Percentiles rank a stretch among this genome's conserved stretches.
These are phyloP conservation scores for Paramyrothecium sp. DNA, from an alignment of 2,329 filamentous ascomycete genomes.

Conservation along the genomic window DNA sequence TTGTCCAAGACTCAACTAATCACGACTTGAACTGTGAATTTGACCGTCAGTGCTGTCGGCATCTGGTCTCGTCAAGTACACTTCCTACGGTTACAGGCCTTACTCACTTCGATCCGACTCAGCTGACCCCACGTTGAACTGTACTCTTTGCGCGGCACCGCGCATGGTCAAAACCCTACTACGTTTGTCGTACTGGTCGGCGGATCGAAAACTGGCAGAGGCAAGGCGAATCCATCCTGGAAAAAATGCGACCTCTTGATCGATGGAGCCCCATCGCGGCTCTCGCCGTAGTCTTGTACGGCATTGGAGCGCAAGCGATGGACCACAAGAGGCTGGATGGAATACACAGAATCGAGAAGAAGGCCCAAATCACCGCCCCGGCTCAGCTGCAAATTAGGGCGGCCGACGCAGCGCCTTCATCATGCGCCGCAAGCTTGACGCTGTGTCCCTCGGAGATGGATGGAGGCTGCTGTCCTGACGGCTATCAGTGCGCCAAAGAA, in stretches of 20 bases:
- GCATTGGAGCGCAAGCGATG: slow-evolving; percentile 15
- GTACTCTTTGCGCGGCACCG: neutral
- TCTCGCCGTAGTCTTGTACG: slow-evolving; percentile 17
- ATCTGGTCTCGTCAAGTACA: neutral
- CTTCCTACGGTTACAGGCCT: neutral
- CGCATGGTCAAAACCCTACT: neutral
- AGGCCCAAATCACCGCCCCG: slow-evolving; percentile 17
- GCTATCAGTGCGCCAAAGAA: slow-evolving; percentile 45
- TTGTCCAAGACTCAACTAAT: neutral
- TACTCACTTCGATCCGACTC: neutral
- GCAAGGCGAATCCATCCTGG: neutral
- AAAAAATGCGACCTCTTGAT: slow-evolving; percentile 3
- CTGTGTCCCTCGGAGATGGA: slow-evolving; percentile 36
- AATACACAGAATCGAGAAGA: slow-evolving; percentile 28
- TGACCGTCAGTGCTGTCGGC: neutral
- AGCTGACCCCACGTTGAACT: neutral
- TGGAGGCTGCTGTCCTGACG: slow-evolving; percentile 47
- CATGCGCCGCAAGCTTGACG: slow-evolving; percentile 24
- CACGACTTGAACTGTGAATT: neutral
- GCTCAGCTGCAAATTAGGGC: slow-evolving; percentile 9
- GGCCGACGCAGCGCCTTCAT: slow-evolving; percentile 10
- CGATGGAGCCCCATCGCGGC: slow-evolving; percentile 14
- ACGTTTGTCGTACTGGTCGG: neutral
- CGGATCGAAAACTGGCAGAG: neutral
- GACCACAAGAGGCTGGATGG: slow-evolving; percentile 27